Evolutionary conservation across 73 alveolate genomes (phyloP).

Genomic region (Tetrahymena borealis): DNA sequence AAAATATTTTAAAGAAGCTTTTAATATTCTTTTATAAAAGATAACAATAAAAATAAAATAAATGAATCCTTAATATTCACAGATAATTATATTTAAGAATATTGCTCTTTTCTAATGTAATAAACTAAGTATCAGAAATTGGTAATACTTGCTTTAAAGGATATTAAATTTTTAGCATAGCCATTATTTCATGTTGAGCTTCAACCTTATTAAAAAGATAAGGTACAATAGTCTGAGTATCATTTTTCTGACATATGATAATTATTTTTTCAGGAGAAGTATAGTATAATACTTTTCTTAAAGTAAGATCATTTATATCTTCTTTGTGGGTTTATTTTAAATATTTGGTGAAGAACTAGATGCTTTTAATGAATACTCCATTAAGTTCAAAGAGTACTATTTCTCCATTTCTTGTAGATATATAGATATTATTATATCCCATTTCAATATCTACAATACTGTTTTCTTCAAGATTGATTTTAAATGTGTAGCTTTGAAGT

Average conservation of each 20-base stretch:
- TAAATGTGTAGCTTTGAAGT: neutral
- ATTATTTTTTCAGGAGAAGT: neutral
- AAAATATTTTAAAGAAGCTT: no score
- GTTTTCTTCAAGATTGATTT: neutral
- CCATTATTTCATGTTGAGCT: neutral
- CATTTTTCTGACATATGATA: neutral
- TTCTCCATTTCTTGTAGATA: neutral
- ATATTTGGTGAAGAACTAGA: neutral
- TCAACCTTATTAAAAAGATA: neutral
- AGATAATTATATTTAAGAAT: neutral
- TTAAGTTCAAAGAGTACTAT: neutral
- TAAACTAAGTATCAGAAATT: neutral
- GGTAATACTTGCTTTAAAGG: neutral
- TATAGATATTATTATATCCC: neutral
- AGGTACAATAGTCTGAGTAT: neutral
- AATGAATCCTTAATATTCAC: no score
- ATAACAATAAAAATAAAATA: no score
- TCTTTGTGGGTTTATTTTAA: neutral
- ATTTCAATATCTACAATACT: neutral
- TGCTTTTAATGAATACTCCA: neutral
- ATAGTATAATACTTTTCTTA: neutral
- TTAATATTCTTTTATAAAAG: no score
- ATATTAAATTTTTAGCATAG: neutral
- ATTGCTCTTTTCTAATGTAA: neutral
- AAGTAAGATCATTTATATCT: neutral